Evolutionary conservation across 2,329 filamentous ascomycete genomes (phyloP).

Genomic region (Dissoconium aciculare): DNA sequence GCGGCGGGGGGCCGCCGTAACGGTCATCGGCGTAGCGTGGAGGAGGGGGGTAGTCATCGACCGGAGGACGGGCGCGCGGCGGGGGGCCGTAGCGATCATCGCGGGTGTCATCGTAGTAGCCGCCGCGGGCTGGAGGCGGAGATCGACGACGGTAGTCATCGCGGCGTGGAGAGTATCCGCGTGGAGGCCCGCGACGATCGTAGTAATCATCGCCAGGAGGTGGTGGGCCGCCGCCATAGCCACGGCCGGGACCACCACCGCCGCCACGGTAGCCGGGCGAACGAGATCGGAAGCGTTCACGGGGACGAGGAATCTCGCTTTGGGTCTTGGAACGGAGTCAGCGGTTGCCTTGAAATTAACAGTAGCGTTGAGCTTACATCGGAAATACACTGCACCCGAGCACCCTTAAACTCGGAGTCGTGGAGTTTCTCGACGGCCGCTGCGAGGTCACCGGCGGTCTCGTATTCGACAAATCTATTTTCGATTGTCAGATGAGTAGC

Average conservation of each 20-base stretch:
- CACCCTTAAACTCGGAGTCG: conserved; percentile 81
- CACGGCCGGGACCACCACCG: conserved; percentile 29
- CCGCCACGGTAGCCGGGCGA: conserved; percentile 56
- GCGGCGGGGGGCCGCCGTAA: conserved; percentile 43
- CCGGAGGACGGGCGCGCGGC: conserved; percentile 52
- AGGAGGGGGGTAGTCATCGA: conserved; percentile 60
- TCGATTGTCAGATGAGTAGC: conserved; percentile 1
- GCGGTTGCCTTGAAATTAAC: conserved; percentile 8
- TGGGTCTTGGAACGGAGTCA: conserved; percentile 43
- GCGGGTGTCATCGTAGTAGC: conserved; percentile 53
- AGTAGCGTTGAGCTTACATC: conserved; percentile 45
- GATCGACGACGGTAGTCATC: conserved; percentile 80
- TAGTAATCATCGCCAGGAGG: conserved; percentile 58
- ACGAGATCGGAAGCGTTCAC: conserved; percentile 58
- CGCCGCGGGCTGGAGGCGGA: conserved; percentile 53
- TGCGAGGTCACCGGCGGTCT: conserved; percentile 77
- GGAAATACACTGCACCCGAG: conserved; percentile 67
- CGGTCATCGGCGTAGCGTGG: conserved; percentile 53
- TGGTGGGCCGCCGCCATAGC: too few relatives aligned
- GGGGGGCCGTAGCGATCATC: conserved; percentile 49
- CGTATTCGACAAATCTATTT: conserved; percentile 86
- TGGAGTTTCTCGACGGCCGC: conserved; percentile 92
- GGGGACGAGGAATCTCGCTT: conserved; percentile 47
- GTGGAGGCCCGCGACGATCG: conserved; percentile 63
- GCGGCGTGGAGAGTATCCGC: conserved; percentile 72